Conservation (phyloP, 164 flowering plant species). For the Magnolia officinalis region DNA sequence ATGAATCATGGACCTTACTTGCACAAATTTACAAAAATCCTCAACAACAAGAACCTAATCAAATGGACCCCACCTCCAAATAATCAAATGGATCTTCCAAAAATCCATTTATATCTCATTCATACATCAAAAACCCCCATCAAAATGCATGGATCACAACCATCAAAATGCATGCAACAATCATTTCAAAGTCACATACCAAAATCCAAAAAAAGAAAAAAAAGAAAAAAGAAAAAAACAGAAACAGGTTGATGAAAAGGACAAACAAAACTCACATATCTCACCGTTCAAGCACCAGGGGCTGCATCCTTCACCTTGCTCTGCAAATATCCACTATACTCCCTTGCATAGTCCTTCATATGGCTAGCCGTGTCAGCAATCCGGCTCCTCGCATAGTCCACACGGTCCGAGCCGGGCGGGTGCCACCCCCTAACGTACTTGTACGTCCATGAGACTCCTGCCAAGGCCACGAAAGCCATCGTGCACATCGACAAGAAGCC, state of each 20-base stretch:
- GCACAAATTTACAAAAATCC: too few relatives aligned
- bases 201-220: too few relatives aligned
- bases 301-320: slow-evolving; percentile 82
- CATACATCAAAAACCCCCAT: too few relatives aligned
- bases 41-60: too few relatives aligned
- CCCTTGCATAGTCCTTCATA: slow-evolving; percentile 72
- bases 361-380: slow-evolving; percentile 79
- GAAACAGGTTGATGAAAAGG: neutral
- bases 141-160: neutral
- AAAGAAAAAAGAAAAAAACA: too few relatives aligned
- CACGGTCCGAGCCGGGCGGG: slow-evolving; percentile 63
- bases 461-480: slow-evolving; percentile 35
- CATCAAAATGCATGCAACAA: neutral
- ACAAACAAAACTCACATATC: neutral
- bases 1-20: too few relatives aligned
- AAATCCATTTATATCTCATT: too few relatives aligned
- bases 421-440: slow-evolving; percentile 53
- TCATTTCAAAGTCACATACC: neutral
- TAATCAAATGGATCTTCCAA: too few relatives aligned
- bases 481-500: slow-evolving; percentile 47
- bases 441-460: slow-evolving; percentile 61
- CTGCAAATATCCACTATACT: slow-evolving; percentile 79
- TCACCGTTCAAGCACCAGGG: slow-evolving; percentile 62
- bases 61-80: too few relatives aligned
- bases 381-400: slow-evolving; percentile 71